Base-by-base conservation (phyloP, 768 basidiomycete genomes). In the Podaxis sp. region DNA sequence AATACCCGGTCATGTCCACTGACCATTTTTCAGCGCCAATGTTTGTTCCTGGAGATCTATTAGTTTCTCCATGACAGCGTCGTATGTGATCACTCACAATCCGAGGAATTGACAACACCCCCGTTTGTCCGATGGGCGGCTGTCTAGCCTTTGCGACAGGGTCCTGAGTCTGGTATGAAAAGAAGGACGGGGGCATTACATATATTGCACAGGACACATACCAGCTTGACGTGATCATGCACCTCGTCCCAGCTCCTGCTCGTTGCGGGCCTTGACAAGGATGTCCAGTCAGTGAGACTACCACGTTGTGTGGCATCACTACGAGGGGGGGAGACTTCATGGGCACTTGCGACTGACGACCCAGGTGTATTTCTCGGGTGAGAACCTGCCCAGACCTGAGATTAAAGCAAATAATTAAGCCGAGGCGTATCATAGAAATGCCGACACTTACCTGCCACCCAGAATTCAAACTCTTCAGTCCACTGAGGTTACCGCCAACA, bases 391-490 rank as follows among this genome's bases (percentile, higher is more conserved):
- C 88, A 89, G 59, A 88, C 85, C 88, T 89, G 68, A 65, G 66
- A 63, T 62, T 68, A 66, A 69, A 61, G 64, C 24, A 65, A 59
- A 59, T 52, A 66, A 38, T 55, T 62, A 52, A 49, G n/a, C 26
- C 12, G 4, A 30, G 19, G 8, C 9, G 3, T n/a, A 19, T 15
- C 13, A 42, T 24, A 9, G 22, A 33, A 24, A 24, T 30, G 40
- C 38, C 58, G 52, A 11, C 63, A 76, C 82, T 53, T 61, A 84
- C 89, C 83, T 89, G 87, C 88, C 89, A 90, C 49, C 87, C 84
- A 55, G 85, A 76, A 71, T 81, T 84, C 60, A 87, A 77, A 33
- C 75, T 72, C 69, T 87, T 86, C 61, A 86, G 75, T 13, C 79
- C 74, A 30, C 72, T 79, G 0, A 79, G 70, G n/a, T 80, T 74